phyloP scores from a whole-genome alignment of 2,329 filamentous ascomycete species.

The Diaporthe humulicola region DNA sequence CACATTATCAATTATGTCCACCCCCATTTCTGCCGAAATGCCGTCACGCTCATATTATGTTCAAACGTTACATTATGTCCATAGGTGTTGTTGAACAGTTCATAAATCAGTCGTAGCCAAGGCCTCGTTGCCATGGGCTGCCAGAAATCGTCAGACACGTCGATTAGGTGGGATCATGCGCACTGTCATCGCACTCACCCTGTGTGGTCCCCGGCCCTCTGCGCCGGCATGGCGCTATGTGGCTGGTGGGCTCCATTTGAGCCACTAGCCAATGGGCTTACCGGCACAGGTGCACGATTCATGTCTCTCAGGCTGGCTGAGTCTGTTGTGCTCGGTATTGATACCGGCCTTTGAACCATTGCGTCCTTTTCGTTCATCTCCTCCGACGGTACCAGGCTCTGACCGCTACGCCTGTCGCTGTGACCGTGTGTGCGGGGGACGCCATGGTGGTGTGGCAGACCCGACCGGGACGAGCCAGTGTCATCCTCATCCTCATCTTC shows the following conservation, averaged over 20 bases:
- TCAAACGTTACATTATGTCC: slow-evolving; percentile 28
- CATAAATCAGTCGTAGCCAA: slow-evolving; percentile 61
- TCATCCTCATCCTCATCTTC: slow-evolving; percentile 81
- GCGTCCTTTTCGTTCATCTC: slow-evolving; percentile 41
- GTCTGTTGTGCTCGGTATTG: slow-evolving; percentile 45
- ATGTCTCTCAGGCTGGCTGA: slow-evolving; percentile 41
- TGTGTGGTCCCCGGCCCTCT: slow-evolving; percentile 57
- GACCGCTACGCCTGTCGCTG: slow-evolving; percentile 58
- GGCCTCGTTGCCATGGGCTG: slow-evolving; percentile 69
- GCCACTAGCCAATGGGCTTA: slow-evolving; percentile 48
- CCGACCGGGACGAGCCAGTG: slow-evolving; percentile 63
- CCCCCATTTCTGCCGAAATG: neutral
- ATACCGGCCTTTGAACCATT: slow-evolving; percentile 39
- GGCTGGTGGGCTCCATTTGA: slow-evolving; percentile 54
- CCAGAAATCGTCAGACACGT: slow-evolving; percentile 43
- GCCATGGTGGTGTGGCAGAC: slow-evolving; percentile 28
- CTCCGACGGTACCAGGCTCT: slow-evolving; percentile 61
- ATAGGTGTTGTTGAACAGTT: neutral
- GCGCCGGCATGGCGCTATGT: slow-evolving; percentile 53
- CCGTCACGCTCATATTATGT: slow-evolving; percentile 21
- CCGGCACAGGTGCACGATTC: slow-evolving; percentile 42
- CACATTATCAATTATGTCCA: slow-evolving; percentile 32
- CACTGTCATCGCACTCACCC: slow-evolving; percentile 55
- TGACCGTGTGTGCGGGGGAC: slow-evolving; percentile 35
- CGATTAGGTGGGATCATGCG: slow-evolving; percentile 10